These are phyloP conservation scores for Panicum virgatum DNA, from an alignment of 202 grass and related monocot species.

Conservation along the genomic window DNA sequence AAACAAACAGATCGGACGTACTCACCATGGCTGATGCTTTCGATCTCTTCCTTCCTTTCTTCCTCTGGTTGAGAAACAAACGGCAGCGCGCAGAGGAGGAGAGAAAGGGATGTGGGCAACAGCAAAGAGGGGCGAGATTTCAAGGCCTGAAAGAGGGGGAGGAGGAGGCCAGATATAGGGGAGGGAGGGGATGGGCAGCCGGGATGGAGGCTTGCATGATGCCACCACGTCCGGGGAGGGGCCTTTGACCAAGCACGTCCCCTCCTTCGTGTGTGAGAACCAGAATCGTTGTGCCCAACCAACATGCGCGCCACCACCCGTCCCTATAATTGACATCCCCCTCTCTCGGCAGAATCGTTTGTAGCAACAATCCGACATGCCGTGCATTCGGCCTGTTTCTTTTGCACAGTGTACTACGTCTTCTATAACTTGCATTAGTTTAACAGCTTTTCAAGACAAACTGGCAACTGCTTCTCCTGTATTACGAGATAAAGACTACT, in stretches of 20 bases:
- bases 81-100: not conserved
- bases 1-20: slow-evolving; percentile 2
- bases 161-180: slow-evolving; percentile 64
- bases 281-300: slow-evolving; percentile 42
- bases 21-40: slow-evolving; percentile 56
- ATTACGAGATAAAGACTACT: not conserved
- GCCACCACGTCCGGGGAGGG: slow-evolving; percentile 42
- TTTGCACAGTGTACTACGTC: slow-evolving; percentile 3
- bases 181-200: slow-evolving; percentile 40
- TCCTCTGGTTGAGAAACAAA: slow-evolving; percentile 38
- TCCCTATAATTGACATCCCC: slow-evolving; percentile 38
- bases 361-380: slow-evolving; percentile 23
- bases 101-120: slow-evolving; percentile 33
- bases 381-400: not conserved
- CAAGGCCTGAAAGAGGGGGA: slow-evolving; percentile 52
- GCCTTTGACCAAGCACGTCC: slow-evolving; percentile 63
- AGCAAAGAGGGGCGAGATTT: slow-evolving; percentile 32
- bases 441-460: not conserved
- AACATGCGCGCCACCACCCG: slow-evolving; percentile 52
- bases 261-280: slow-evolving; percentile 58
- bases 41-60: slow-evolving; percentile 36
- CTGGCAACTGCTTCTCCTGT: not conserved
- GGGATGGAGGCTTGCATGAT: slow-evolving; percentile 44
- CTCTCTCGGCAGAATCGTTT: slow-evolving; percentile 7
- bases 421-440: not conserved